These are phyloP conservation scores for Ustilago curta DNA, from an alignment of 1,284 basidiomycete genomes.

Conservation along the genomic window DNA sequence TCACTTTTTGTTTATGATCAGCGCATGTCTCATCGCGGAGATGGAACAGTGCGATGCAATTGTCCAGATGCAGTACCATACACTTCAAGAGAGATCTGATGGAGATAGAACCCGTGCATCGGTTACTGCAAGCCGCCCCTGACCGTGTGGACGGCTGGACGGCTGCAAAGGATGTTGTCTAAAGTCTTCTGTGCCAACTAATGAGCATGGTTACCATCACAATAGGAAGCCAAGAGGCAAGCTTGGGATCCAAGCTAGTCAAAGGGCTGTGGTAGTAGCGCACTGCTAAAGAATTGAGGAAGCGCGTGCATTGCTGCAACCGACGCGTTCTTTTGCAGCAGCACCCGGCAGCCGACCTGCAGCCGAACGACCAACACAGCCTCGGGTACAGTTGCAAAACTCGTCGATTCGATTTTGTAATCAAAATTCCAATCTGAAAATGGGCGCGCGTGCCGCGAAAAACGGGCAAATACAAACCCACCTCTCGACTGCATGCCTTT, in stretches of 20 bases:
- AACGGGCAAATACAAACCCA: neutral
- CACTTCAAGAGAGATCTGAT: too few relatives aligned
- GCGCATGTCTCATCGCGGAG: neutral
- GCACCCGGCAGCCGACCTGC: conserved; percentile 30
- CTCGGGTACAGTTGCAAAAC: conserved; percentile 13
- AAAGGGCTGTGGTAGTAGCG: too few relatives aligned
- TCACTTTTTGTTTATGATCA: too few relatives aligned
- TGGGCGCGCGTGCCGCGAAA: conserved; percentile 18
- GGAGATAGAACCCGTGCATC: too few relatives aligned
- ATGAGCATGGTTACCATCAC: too few relatives aligned
- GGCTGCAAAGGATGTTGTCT: neutral
- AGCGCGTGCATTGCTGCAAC: conserved; percentile 19
- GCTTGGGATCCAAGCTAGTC: too few relatives aligned
- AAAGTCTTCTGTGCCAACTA: too few relatives aligned
- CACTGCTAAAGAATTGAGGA: neutral
- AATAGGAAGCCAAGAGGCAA: too few relatives aligned
- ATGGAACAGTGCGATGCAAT: neutral
- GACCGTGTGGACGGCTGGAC: too few relatives aligned
- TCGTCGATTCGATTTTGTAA: conserved; percentile 7
- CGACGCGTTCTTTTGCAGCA: conserved; percentile 16
- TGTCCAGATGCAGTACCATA: too few relatives aligned
- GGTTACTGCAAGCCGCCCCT: too few relatives aligned
- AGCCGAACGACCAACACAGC: conserved; percentile 23
- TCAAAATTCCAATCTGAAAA: neutral
- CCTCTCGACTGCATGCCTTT: conserved; percentile 4